These are phyloP conservation scores for Candida hispaniensis DNA, from an alignment of 805 yeast species.

Conservation along the genomic window DNA sequence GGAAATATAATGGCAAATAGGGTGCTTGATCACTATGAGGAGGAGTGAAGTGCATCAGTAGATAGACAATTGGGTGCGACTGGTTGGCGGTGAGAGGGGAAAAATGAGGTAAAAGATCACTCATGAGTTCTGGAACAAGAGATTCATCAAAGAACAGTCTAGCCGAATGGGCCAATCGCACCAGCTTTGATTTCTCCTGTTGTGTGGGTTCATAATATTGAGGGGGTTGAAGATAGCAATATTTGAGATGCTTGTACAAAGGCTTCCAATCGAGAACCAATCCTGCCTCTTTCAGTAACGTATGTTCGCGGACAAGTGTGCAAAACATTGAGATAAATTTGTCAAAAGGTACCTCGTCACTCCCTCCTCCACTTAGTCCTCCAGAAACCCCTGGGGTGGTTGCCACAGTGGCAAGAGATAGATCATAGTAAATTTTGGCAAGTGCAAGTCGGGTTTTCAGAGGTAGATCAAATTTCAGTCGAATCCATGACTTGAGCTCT, in stretches of 20 bases:
- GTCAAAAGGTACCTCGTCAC: conserved; percentile 52
- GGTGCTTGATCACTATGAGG: conserved; percentile 35
- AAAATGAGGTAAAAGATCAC: conserved; percentile 24
- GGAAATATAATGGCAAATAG: conserved; percentile 56
- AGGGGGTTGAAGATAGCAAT: conserved; percentile 9
- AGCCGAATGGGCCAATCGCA: conserved; percentile 22
- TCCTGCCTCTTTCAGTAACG: conserved; percentile 29
- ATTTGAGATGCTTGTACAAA: conserved; percentile 23
- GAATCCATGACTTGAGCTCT: conserved; percentile 67
- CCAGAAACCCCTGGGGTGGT: too few relatives aligned
- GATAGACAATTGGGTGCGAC: conserved; percentile 9
- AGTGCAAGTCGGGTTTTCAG: conserved; percentile 47
- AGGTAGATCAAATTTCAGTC: conserved; percentile 74
- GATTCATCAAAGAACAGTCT: conserved; percentile 22
- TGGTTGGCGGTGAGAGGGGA: conserved; percentile 13
- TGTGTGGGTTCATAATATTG: conserved; percentile 15
- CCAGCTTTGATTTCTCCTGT: conserved; percentile 17
- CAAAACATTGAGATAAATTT: conserved; percentile 54
- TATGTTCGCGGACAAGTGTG: conserved; percentile 41
- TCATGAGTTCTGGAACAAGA: conserved; percentile 19
- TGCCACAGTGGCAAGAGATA: conserved; percentile 44
- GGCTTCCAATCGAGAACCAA: conserved; percentile 43
- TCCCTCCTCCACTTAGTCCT: too few relatives aligned
- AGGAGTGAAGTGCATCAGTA: conserved; percentile 11
- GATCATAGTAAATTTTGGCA: conserved; percentile 57